Evolutionary conservation across 768 basidiomycete genomes (phyloP).

Genomic region (Boletus rubropictus): DNA sequence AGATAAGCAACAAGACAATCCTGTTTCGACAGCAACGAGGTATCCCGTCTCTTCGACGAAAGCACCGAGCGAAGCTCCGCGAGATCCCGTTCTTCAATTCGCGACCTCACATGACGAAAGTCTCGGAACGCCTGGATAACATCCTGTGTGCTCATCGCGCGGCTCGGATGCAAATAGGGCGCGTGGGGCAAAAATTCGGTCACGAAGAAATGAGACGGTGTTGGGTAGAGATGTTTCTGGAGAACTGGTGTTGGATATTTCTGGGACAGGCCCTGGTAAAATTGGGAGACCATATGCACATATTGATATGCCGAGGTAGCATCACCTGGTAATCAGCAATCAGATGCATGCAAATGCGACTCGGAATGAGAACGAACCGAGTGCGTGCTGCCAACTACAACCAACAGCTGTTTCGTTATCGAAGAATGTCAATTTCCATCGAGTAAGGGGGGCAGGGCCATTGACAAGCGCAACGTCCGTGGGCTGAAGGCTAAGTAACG

Average conservation of each 20-base stretch:
- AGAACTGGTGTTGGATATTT: conserved; percentile 12
- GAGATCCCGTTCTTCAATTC: conserved; percentile 3
- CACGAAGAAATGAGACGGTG: conserved; percentile 4
- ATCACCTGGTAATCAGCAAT: conserved; percentile 18
- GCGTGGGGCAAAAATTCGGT: conserved; percentile 12
- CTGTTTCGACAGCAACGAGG: conserved; percentile 13
- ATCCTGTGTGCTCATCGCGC: conserved; percentile 7
- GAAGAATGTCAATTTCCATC: conserved; percentile 22
- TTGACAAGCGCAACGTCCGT: conserved; percentile 1
- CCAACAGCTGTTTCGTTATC: conserved; percentile 20
- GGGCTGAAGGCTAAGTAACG: conserved; percentile 6
- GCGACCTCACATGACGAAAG: conserved; percentile 4
- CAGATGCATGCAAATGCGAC: background rate
- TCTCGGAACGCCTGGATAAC: conserved; percentile 1
- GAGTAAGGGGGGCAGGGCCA: conserved; percentile 8
- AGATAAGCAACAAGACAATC: conserved; percentile 30
- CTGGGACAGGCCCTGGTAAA: conserved; percentile 17
- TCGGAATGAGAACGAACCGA: conserved; percentile 15
- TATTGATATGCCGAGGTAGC: conserved; percentile 18
- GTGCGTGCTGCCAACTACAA: conserved; percentile 27
- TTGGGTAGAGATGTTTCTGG: conserved; percentile 14
- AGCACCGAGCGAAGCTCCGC: conserved; percentile 8
- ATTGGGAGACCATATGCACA: conserved; percentile 21
- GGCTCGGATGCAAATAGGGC: conserved; percentile 15
- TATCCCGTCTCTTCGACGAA: background rate